Base-by-base conservation (phyloP, 805 yeast genomes). In the Starmerella geochares region DNA sequence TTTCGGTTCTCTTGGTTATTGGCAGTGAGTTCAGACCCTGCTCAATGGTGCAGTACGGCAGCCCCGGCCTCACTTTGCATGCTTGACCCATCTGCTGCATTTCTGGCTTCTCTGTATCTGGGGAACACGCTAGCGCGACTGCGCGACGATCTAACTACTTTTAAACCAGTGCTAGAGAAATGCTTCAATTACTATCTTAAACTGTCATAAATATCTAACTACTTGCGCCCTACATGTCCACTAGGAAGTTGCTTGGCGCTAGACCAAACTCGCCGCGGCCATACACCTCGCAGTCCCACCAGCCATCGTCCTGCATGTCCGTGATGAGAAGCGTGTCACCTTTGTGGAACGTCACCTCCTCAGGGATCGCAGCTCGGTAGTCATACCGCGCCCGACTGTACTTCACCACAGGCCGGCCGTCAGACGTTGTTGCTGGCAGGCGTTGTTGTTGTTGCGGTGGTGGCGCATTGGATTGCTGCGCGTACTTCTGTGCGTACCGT, bases 211-310 rank as follows among this genome's bases (percentile, higher is more conserved):
- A 24, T 21, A 17, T 16, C 5, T 25, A 13, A 9, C 13, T 24
- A 27, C 35, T 31, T 37, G 35, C 14, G 13, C 23, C 16, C 16
- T 13, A 3, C n/a, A 25, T 27, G 25, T 45, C 47, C 2, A 55
- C 62, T 46, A 66, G 49, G 56, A 70, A 80, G 58, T 80, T 80
- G 58, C 81, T 75, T 33, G 86, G 85, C 3, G 82, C 84, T 29
- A 79, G 68, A 2, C 86, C 86, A 14, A 72, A 62, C 27, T 59
- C 59, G 25, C 57, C 54, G 14, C 52, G 52, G 16, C 66, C 65
- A 29, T 72, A 51, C 19, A 77, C 76, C 57, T 80, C 86, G 28
- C 78, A 79, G 57, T 76, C 79, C 86, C 86, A 80, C 86, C 86
- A 80, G 1, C 83, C 83, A 56, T 80, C 86, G 20, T 79, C 80